Percentiles rank a stretch among this genome's conserved stretches.
phyloP scores from a whole-genome alignment of 2,329 filamentous ascomycete species.

The Didymella pinodella region DNA sequence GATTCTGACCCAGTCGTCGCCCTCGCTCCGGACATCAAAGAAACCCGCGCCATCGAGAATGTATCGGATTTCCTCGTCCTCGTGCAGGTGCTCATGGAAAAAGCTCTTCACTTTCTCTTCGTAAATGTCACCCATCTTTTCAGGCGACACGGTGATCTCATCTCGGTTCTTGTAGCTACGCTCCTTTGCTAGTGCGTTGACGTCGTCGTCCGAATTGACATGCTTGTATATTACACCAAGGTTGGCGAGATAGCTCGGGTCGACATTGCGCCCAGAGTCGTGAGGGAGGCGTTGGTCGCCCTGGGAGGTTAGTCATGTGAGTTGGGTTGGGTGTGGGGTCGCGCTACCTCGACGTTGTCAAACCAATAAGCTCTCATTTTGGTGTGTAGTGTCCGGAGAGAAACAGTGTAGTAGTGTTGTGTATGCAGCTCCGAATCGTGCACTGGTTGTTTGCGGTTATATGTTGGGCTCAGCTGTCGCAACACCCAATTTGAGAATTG shows the following conservation, averaged over 20 bases:
- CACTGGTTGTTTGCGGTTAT: slow-evolving; percentile 8
- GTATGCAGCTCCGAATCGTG: neutral
- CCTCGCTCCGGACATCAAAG: slow-evolving; percentile 86
- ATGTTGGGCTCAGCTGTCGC: slow-evolving; percentile 17
- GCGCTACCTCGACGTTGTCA: slow-evolving; percentile 68
- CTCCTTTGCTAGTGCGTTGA: slow-evolving; percentile 76
- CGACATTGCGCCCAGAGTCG: slow-evolving; percentile 78
- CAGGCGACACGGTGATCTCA: slow-evolving; percentile 86
- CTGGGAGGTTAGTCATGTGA: slow-evolving; percentile 57
- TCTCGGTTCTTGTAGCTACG: slow-evolving; percentile 94
- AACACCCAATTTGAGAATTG: slow-evolving; percentile 26
- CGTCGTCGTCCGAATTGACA: slow-evolving; percentile 67
- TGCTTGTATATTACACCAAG: slow-evolving; percentile 84
- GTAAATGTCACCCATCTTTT: slow-evolving; percentile 84
- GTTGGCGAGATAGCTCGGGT: slow-evolving; percentile 69
- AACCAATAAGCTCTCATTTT: slow-evolving; percentile 75
- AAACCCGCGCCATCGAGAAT: slow-evolving; percentile 87
- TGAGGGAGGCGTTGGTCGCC: slow-evolving; percentile 93
- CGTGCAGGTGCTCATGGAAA: slow-evolving; percentile 94
- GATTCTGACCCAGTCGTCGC: slow-evolving; percentile 90
- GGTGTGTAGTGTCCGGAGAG: neutral
- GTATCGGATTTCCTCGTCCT: slow-evolving; percentile 98
- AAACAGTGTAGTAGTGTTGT: neutral
- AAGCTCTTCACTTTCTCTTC: slow-evolving; percentile 94
- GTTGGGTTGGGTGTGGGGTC: neutral